Evolutionary conservation across 1,284 basidiomycete species (phyloP).

Genomic region (Inonotus obliquus): DNA sequence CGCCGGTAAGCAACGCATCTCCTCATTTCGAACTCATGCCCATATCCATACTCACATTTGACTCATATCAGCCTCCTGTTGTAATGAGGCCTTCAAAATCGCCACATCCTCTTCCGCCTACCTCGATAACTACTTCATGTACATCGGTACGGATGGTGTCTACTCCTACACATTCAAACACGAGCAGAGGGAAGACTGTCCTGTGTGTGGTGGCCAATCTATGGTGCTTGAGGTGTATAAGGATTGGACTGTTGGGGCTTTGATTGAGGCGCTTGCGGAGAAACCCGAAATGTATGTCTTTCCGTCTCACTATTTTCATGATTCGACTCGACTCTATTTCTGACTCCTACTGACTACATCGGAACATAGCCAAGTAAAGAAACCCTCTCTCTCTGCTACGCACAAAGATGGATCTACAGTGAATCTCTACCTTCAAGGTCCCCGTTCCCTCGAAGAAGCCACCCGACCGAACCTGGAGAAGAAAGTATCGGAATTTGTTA

Average conservation of each 20-base stretch:
- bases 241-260: conserved; percentile 75
- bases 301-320: conserved; percentile 7
- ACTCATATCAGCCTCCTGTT: conserved; percentile 83
- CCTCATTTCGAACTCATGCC: neutral
- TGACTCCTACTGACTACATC: neutral
- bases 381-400: conserved; percentile 74
- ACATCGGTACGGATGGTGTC: conserved; percentile 92
- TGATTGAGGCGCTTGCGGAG: conserved; percentile 84
- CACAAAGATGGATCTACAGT: conserved; percentile 33
- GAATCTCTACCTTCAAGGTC: conserved; percentile 90
- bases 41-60: neutral
- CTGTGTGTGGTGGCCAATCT: conserved; percentile 93
- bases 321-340: conserved; percentile 5
- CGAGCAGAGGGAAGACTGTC: conserved; percentile 89
- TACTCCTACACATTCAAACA: conserved; percentile 99
- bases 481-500: conserved; percentile 76
- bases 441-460: conserved; percentile 81
- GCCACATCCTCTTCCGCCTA: conserved; percentile 92
- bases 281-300: conserved; percentile 78
- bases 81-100: conserved; percentile 99
- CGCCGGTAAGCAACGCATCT: conserved; percentile 52
- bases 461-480: conserved; percentile 89
- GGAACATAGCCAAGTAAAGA: conserved; percentile 80
- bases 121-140: conserved; percentile 98
- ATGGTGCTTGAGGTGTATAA: conserved; percentile 58